Evolutionary conservation across 306 rosid species (phyloP), one percentile per base, ranked within the genome.

Genomic region (cucumber (Cucumis sativus)): DNA sequence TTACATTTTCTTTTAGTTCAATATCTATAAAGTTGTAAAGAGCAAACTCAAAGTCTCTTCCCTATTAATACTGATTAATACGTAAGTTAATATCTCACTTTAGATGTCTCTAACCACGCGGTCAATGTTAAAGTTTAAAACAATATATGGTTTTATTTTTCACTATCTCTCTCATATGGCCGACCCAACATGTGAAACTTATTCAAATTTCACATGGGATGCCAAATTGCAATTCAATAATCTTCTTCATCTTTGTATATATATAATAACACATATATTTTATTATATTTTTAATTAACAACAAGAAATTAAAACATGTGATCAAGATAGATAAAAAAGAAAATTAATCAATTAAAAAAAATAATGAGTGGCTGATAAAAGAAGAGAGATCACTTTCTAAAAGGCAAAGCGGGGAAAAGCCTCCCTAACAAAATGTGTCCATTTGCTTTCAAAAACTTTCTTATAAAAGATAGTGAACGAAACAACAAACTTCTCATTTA

Each of bases 121-220:
- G 25, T 23, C 25, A 23, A 21, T 10, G 8, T 21, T 55, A 8
- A n/a, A n/a, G 6, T 16, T 15, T 52, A n/a, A n/a, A 56, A 7
- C 10, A 39, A 40, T 40, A 40, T 18, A 69, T 21, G 49, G 14
- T 39, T 57, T 33, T 57, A 5, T 20, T 75, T 35, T 35, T 72
- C 51, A 30, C 52, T 8, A 12, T 5, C 1, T 75, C 60, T 8
- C 41, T 3, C 37, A 33, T 33, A 67, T 85, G 89, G 87, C 85
- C 85, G 88, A 89, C 93, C 89, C 69, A 55, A 71, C 90, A 85
- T 78, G 88, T 89, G 90, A 66, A 73, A 67, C 56, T 77, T 84
- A 76, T 82, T 81, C 82, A 79, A 79, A 85, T 54, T 66, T 74
- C 89, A 86, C 93, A 85, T 89, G 78, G 52, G 75, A 13, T 45